Base-by-base conservation (phyloP, 164 flowering plant species). In the Annona squamosa region DNA sequence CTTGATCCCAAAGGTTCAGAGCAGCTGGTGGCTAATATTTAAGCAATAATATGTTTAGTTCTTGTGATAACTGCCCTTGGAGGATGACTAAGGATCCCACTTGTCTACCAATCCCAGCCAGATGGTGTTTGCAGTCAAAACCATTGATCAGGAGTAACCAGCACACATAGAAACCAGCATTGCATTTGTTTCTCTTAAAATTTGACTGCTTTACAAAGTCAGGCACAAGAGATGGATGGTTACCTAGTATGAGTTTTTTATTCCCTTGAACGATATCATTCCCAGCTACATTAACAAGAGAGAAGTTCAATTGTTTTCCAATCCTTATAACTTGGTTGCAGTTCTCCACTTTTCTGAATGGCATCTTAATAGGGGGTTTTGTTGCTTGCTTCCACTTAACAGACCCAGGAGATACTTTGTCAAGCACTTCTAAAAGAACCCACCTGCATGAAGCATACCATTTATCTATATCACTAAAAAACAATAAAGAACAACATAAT, bases 331-430 rank as follows among this genome's bases (percentile, higher is more conserved):
- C 93, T 82, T 94, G 97, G 82, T 94, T 92, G 86, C 97, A 92
- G 70, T 94, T 94, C 79, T 94, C 98, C 37, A 94, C 97, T 85
- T 94, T 94, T 78, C 93, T 86, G 71, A 94, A 94, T 69, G 97
- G 98, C 97, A 92, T 92, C 85, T 87, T 92, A 71, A 94, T 94
- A 4, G 98, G 98, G 76, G 98, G 98, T 74, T 87, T 94, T 57
- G 98, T 71, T 74, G 98, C 90, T 1, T 84, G 96, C 82, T 90
- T 94, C 98, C 98, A 92, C 78, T 88, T 88, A 64, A 94, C 97
- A 41, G 91, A 88, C 63, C 93, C 97, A 45, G 98, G 95, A 73
- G 84, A 86, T 46, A 92, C 81, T 80, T 91, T 92, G 73, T 94
- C 98, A 77, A 94, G 89, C 71, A 91, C 97, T 84, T 94, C 97